Evolutionary conservation across 768 basidiomycete genomes (phyloP).

Genomic region (Cystofilobasidium macerans): DNA sequence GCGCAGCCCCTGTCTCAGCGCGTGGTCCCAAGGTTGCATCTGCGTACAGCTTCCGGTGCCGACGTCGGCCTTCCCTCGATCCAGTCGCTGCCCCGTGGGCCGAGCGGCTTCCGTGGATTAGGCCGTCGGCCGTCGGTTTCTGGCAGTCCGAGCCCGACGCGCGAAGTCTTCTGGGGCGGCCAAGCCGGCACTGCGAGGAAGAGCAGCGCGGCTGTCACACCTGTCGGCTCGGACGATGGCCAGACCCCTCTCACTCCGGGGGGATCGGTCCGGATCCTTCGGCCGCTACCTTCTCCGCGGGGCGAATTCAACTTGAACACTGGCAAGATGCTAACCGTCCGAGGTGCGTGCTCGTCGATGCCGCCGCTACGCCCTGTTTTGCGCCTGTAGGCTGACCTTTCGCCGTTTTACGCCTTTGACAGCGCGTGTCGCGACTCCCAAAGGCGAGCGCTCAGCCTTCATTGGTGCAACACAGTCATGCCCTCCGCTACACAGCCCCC

Average conservation of each 20-base stretch:
- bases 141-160: background rate
- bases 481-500: background rate
- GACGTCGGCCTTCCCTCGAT: background rate
- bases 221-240: background rate
- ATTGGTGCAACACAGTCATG: background rate
- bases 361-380: background rate
- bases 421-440: background rate
- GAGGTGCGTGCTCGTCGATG: background rate
- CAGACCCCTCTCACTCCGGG: background rate
- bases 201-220: background rate
- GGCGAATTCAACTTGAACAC: background rate
- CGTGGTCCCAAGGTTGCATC: background rate
- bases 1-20: background rate
- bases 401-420: no score
- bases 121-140: background rate
- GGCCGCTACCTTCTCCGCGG: background rate
- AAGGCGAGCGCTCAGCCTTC: background rate
- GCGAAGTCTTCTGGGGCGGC: constrained; percentile 5
- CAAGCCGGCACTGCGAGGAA: background rate
- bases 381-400: background rate
- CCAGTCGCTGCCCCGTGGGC: background rate
- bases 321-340: background rate
- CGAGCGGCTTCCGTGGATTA: background rate
- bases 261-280: background rate
- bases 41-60: background rate